Evolutionary conservation across 2,329 filamentous ascomycete genomes (phyloP).

Genomic region (Samsoniella hepiali): DNA sequence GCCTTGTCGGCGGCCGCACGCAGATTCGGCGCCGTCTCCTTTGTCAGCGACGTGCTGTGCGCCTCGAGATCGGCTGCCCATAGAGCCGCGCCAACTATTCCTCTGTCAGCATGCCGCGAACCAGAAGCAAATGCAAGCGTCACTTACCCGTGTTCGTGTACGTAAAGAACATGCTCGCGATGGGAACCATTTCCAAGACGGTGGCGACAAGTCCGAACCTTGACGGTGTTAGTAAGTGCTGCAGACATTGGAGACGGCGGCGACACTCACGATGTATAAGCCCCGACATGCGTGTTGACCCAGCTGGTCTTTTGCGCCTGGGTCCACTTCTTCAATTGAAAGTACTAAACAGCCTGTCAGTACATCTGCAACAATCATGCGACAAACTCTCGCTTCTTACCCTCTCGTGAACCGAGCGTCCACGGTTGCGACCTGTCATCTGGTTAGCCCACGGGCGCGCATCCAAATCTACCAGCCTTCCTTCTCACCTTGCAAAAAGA

Average conservation of each 20-base stretch:
- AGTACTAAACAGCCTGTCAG: constrained; percentile 58
- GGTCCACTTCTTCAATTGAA: constrained; percentile 85
- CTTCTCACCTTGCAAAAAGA: constrained; percentile 65
- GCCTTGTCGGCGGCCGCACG: constrained; percentile 48
- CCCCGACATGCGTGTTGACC: constrained; percentile 65
- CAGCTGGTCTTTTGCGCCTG: constrained; percentile 62
- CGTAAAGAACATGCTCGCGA: constrained; percentile 77
- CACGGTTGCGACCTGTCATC: constrained; percentile 43
- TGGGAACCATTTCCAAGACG: constrained; percentile 78
- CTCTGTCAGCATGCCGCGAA: constrained; percentile 18
- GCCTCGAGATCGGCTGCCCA: constrained; percentile 86
- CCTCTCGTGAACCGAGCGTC: constrained; percentile 49
- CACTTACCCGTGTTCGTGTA: constrained; percentile 76
- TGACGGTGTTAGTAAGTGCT: constrained; percentile 9
- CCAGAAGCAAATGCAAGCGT: neutral
- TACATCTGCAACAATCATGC: neutral
- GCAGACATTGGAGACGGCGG: too few relatives aligned
- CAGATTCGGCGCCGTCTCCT: constrained; percentile 48
- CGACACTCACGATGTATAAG: constrained; percentile 72
- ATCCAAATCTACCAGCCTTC: too few relatives aligned
- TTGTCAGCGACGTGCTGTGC: constrained; percentile 47
- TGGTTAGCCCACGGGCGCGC: neutral
- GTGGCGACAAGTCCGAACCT: constrained; percentile 75
- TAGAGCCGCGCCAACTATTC: constrained; percentile 77
- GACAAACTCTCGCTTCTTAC: constrained; percentile 37